Conservation (phyloP, 2,329 filamentous ascomycete species). For the Trichoderma koningii region DNA sequence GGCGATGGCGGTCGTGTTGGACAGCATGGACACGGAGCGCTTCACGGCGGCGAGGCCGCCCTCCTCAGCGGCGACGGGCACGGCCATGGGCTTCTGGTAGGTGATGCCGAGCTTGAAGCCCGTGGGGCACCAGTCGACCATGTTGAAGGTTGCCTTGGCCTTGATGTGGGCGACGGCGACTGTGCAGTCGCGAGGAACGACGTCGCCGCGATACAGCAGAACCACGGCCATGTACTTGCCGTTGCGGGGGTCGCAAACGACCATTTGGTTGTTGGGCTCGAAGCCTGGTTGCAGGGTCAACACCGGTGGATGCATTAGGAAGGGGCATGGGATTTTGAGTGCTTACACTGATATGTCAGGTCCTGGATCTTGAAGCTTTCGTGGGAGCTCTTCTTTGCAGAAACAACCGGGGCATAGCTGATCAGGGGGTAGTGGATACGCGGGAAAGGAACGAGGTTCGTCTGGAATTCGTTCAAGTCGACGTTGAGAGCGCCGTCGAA, state of each 20-base stretch:
- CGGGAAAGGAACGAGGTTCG: constrained; percentile 72
- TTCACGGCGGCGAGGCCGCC: constrained; percentile 64
- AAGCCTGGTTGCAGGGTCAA: constrained; percentile 55
- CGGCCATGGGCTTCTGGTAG: constrained; percentile 67
- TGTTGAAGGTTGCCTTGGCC: constrained; percentile 71
- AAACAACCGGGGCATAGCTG: constrained; percentile 72
- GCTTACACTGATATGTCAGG: constrained; percentile 69
- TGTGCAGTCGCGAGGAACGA: constrained; percentile 69
- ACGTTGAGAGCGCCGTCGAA: constrained; percentile 74
- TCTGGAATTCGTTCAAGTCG: constrained; percentile 77
- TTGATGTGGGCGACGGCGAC: constrained; percentile 67
- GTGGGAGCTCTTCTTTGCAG: constrained; percentile 74
- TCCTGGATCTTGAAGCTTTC: constrained; percentile 87
- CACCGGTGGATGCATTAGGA: constrained; percentile 26
- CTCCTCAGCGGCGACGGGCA: constrained; percentile 55
- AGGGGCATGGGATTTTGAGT: constrained; percentile 32
- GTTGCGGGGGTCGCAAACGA: constrained; percentile 72
- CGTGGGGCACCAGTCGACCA: constrained; percentile 75
- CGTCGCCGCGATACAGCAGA: constrained; percentile 71
- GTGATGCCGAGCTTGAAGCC: constrained; percentile 77
- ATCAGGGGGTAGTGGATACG: constrained; percentile 75
- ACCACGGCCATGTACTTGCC: constrained; percentile 78
- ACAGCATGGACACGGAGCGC: constrained; percentile 69
- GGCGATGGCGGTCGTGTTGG: constrained; percentile 73
- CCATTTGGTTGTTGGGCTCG: constrained; percentile 79